Percentiles rank a stretch among this genome's conserved stretches.
These are phyloP conservation scores for Cercospora zeae-maydis DNA, from an alignment of 2,329 filamentous ascomycete species.

Conservation along the genomic window DNA sequence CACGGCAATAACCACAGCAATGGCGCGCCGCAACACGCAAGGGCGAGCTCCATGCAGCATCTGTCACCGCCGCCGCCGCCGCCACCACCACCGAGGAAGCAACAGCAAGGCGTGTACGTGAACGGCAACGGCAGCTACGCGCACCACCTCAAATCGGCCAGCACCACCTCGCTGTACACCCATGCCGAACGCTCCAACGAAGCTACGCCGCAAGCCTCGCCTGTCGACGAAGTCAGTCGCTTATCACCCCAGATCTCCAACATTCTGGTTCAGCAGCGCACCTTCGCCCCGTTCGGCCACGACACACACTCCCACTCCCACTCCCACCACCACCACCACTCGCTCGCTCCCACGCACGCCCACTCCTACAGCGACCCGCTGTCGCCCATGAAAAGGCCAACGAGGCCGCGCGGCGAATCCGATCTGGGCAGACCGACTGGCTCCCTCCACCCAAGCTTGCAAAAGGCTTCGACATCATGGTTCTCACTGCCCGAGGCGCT, in stretches of 20 bases:
- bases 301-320: not conserved
- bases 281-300: conserved; percentile 11
- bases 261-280: conserved; percentile 22
- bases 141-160: conserved; percentile 21
- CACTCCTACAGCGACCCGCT: not conserved
- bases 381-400: conserved; percentile 31
- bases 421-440: conserved; percentile 42
- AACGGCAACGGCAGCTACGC: conserved; percentile 9
- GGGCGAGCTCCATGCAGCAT: conserved; percentile 20
- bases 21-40: conserved; percentile 22
- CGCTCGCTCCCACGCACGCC: conserved; percentile 29
- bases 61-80: conserved; percentile 5
- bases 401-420: conserved; percentile 44
- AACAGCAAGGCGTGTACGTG: not conserved
- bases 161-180: conserved; percentile 28
- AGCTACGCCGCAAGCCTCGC: conserved; percentile 29
- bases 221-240: conserved; percentile 13
- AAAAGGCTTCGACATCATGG: conserved; percentile 26
- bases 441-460: conserved; percentile 23
- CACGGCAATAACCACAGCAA: conserved; percentile 14
- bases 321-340: conserved; percentile 18
- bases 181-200: conserved; percentile 32
- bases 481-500: conserved; percentile 46
- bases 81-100: conserved; percentile 1
- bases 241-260: conserved; percentile 15